Conservation (phyloP, 768 basidiomycete genomes). For the Mycena sanguinolenta region DNA sequence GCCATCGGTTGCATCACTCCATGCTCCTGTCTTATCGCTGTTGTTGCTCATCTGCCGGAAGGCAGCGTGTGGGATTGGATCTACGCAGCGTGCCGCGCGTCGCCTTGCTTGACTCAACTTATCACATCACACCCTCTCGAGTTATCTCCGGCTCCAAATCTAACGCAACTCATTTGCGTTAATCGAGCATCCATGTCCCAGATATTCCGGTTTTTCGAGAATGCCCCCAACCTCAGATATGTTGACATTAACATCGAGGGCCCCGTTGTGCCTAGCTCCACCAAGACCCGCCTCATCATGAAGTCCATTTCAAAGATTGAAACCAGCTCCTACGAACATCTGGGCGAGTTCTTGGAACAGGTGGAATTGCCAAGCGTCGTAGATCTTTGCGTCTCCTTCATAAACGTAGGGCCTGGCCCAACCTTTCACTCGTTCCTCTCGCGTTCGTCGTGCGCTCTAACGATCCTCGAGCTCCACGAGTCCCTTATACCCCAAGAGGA, state of each 20-base stretch:
- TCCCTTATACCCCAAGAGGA: constrained; percentile 13
- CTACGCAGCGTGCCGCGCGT: constrained; percentile 8
- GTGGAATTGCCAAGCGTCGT: constrained; percentile 9
- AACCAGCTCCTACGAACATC: constrained; percentile 4
- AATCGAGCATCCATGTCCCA: constrained; percentile 14
- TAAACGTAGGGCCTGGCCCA: constrained; percentile 10
- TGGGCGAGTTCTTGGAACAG: too few relatives aligned
- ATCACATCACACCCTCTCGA: neutral
- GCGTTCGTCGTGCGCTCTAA: constrained; percentile 25
- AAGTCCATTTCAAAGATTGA: neutral
- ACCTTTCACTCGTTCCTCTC: constrained; percentile 19
- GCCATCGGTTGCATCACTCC: too few relatives aligned
- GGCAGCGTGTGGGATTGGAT: constrained; percentile 29
- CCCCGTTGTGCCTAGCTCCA: constrained; percentile 10
- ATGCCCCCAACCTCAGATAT: constrained; percentile 10
- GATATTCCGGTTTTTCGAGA: constrained; percentile 22
- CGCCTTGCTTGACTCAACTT: constrained; percentile 1
- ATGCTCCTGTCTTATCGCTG: too few relatives aligned
- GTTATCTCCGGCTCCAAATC: constrained; percentile 16
- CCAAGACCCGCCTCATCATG: constrained; percentile 10
- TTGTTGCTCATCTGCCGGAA: neutral
- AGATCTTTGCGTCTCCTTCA: constrained; percentile 1
- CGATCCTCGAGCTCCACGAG: constrained; percentile 2
- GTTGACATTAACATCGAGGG: constrained; percentile 18
- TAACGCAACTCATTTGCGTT: constrained; percentile 17